Conservation (phyloP, 2,329 filamentous ascomycete species). For the Coniochaeta prunicola region DNA sequence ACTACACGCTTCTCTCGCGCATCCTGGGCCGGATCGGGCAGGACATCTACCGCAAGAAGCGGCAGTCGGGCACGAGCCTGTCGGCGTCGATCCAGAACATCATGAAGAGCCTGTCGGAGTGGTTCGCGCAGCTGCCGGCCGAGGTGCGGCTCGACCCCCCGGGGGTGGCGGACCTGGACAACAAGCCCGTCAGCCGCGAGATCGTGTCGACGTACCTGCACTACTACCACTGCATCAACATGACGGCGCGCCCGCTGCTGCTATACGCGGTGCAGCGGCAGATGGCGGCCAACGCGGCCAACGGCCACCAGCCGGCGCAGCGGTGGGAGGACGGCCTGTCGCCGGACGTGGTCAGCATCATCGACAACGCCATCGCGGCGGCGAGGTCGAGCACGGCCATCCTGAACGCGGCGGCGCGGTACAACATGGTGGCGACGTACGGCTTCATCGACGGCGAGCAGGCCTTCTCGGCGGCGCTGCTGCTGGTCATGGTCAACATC, state of each 20-base stretch:
- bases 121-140: slow-evolving; percentile 35
- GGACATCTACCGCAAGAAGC: slow-evolving; percentile 33
- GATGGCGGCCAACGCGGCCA: slow-evolving; percentile 20
- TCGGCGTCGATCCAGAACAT: slow-evolving; percentile 39
- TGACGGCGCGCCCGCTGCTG: slow-evolving; percentile 40
- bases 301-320: slow-evolving; percentile 16
- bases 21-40: slow-evolving; percentile 35
- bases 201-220: slow-evolving; percentile 40
- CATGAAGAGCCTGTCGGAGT: slow-evolving; percentile 36
- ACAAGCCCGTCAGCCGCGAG: slow-evolving; percentile 32
- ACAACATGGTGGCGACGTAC: slow-evolving; percentile 42
- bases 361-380: slow-evolving; percentile 40
- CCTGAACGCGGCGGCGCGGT: slow-evolving; percentile 34
- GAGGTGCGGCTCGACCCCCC: slow-evolving; percentile 37
- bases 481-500: slow-evolving; percentile 43
- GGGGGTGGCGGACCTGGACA: slow-evolving; percentile 24
- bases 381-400: slow-evolving; percentile 35
- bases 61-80: slow-evolving; percentile 34
- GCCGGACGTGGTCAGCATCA: slow-evolving; percentile 34
- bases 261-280: slow-evolving; percentile 40
- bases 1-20: slow-evolving; percentile 39
- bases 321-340: slow-evolving; percentile 35
- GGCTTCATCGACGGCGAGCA: slow-evolving; percentile 47
- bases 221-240: slow-evolving; percentile 45
- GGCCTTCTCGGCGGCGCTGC: slow-evolving; percentile 39